phyloP scores from a whole-genome alignment of 306 rosid species.

The Casuarina glauca region DNA sequence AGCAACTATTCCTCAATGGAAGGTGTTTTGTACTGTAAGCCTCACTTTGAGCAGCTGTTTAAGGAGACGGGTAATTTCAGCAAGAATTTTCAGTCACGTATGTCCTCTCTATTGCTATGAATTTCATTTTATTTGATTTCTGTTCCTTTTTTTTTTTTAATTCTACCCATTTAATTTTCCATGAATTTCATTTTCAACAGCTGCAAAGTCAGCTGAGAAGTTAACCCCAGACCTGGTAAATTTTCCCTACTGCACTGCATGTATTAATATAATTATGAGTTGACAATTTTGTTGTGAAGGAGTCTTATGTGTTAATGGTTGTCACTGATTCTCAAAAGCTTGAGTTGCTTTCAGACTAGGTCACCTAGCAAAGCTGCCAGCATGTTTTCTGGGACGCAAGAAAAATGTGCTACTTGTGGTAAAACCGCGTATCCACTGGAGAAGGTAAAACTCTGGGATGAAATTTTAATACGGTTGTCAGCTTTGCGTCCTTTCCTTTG shows the following conservation, averaged over 20 bases:
- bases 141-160: not conserved
- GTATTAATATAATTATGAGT: conserved; percentile 16
- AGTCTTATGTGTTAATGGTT: conserved; percentile 11
- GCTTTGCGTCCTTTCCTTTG: not conserved
- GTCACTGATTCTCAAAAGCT: conserved; percentile 26
- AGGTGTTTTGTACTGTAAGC: conserved; percentile 89
- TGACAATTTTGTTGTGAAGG: not conserved
- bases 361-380: conserved; percentile 92
- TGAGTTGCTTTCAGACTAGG: conserved; percentile 67
- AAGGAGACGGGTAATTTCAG: conserved; percentile 80
- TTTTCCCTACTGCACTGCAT: conserved; percentile 11
- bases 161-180: conserved; percentile 33
- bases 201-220: conserved; percentile 83
- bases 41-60: conserved; percentile 96
- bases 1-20: conserved; percentile 97
- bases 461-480: not conserved
- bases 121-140: conserved; percentile 16
- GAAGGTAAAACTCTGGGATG: conserved; percentile 53
- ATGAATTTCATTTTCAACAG: conserved; percentile 57
- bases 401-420: conserved; percentile 89
- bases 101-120: conserved; percentile 29
- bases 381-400: conserved; percentile 97
- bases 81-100: conserved; percentile 89
- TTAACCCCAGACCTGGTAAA: conserved; percentile 80
- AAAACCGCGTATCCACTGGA: conserved; percentile 95